Evolutionary conservation across 371 early-diverging fungal genomes (phyloP).

Genomic region (Batkoa obscura): DNA sequence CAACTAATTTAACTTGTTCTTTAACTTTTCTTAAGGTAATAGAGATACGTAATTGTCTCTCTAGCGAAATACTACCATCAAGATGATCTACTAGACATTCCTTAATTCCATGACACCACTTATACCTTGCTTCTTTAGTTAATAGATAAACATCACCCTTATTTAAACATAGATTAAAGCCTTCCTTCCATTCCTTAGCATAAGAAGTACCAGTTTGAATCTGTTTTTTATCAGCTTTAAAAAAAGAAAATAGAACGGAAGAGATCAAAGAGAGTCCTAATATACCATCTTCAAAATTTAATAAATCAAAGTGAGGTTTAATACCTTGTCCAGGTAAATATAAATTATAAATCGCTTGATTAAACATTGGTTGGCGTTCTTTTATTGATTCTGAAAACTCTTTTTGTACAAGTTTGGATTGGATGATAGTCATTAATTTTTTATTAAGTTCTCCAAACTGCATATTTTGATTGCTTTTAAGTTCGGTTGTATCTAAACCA

Average conservation of each 20-base stretch:
- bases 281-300: slow-evolving; percentile 9
- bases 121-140: slow-evolving; percentile 3
- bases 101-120: not conserved
- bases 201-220: not conserved
- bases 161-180: not conserved
- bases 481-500: too few species aligned
- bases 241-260: slow-evolving; percentile 4
- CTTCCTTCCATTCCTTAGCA: too few species aligned
- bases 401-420: too few species aligned
- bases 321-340: slow-evolving; percentile 8
- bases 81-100: not conserved
- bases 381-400: too few species aligned
- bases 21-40: not conserved
- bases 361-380: slow-evolving; percentile 1
- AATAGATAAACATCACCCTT: slow-evolving; percentile 6
- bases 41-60: not conserved
- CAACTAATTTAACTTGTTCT: too few species aligned
- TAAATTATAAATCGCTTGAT: slow-evolving; percentile 7
- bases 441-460: too few species aligned
- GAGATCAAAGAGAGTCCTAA: slow-evolving; percentile 5
- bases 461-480: too few species aligned
- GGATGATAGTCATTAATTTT: too few species aligned
- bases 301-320: slow-evolving; percentile 6
- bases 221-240: not conserved
- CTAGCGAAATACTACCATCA: not conserved